Evolutionary conservation across 306 rosid species (phyloP).

Genomic region (Benincasa hispida): DNA sequence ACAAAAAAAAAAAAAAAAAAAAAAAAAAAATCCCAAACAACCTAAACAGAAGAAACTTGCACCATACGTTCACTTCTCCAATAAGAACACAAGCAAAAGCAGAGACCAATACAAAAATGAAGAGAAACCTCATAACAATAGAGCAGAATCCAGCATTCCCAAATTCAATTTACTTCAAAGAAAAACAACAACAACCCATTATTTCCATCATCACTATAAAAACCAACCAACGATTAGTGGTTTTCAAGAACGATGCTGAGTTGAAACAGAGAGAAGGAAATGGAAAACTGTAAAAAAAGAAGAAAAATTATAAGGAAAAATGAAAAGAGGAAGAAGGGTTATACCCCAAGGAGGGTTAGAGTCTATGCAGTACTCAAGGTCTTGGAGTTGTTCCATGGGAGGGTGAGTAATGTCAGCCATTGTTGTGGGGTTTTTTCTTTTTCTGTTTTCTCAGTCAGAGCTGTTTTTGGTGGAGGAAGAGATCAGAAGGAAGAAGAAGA

Average conservation of each 20-base stretch:
- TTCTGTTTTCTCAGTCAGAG: slow-evolving; percentile 8
- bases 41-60: background rate
- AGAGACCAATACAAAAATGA: background rate
- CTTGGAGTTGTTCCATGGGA: slow-evolving; percentile 99
- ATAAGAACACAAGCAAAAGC: background rate
- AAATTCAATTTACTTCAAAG: background rate
- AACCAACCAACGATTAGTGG: background rate
- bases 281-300: background rate
- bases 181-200: background rate
- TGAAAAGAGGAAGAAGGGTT: background rate
- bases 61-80: background rate
- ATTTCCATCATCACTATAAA: background rate
- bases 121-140: background rate
- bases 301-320: slow-evolving; percentile 7
- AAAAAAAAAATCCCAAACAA: background rate
- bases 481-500: slow-evolving; percentile 23
- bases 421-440: slow-evolving; percentile 19
- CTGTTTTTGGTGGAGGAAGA: slow-evolving; percentile 1
- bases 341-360: slow-evolving; percentile 99
- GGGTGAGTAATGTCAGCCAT: slow-evolving; percentile 92
- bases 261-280: background rate
- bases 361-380: slow-evolving; percentile 97
- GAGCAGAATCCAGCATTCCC: background rate
- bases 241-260: background rate
- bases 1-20: background rate